Conservation (phyloP, 2,329 filamentous ascomycete species). For the Colletotrichum sp. region DNA sequence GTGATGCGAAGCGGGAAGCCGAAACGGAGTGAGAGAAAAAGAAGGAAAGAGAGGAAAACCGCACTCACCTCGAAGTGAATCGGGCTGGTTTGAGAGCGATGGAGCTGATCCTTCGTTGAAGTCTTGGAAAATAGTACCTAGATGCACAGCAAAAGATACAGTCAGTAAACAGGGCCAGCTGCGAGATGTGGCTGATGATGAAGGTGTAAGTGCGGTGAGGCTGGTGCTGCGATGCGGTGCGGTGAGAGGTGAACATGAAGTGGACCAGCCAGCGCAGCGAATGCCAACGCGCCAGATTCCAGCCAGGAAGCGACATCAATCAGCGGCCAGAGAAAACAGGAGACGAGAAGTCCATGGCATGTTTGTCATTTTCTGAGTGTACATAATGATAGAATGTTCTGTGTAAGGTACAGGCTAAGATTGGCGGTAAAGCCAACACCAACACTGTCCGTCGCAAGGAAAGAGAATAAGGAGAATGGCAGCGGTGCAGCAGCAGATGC, state of each 20-base stretch:
- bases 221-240: neutral
- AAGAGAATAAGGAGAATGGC: neutral
- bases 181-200: conserved; percentile 1
- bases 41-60: neutral
- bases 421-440: neutral
- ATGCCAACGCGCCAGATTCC: conserved; percentile 8
- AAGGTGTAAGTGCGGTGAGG: conserved; percentile 8
- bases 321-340: neutral
- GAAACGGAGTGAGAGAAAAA: neutral
- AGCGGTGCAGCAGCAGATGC: neutral
- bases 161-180: neutral
- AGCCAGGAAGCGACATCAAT: neutral
- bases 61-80: neutral
- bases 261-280: neutral
- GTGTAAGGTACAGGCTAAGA: neutral
- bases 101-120: neutral
- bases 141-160: neutral
- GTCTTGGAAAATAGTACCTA: neutral
- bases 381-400: neutral
- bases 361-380: conserved; percentile 10
- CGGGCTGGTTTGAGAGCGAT: neutral
- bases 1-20: conserved; percentile 9
- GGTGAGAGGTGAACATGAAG: conserved; percentile 6
- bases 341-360: neutral
- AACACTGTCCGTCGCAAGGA: neutral